Conservation (phyloP, 2,329 filamentous ascomycete species). For the Fusarium setosum region DNA sequence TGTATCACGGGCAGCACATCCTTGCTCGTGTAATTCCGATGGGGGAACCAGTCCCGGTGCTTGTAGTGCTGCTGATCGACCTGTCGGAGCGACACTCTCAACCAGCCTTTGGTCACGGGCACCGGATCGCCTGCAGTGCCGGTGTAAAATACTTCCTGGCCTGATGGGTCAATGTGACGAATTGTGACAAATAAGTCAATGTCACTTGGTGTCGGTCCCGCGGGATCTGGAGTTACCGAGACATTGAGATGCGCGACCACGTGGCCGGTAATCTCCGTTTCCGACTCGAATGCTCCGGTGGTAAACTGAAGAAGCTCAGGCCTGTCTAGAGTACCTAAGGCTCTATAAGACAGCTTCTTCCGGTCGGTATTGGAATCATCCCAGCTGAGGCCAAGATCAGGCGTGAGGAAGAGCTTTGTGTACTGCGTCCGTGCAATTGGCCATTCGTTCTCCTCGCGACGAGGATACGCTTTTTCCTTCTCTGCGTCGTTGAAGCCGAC, state of each 20-base stretch:
- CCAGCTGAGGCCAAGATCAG: conserved; percentile 52
- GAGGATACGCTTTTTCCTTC: conserved; percentile 65
- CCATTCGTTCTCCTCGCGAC: conserved; percentile 72
- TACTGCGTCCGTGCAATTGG: conserved; percentile 75
- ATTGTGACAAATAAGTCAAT: conserved; percentile 74
- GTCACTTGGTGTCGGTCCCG: conserved; percentile 53
- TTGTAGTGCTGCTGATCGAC: conserved; percentile 61
- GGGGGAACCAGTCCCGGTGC: conserved; percentile 65
- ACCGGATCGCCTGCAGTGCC: conserved; percentile 73
- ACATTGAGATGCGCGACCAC: conserved; percentile 73
- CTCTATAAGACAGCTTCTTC: conserved; percentile 65
- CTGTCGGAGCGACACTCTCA: conserved; percentile 67
- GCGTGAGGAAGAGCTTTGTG: conserved; percentile 68
- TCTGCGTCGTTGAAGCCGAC: conserved; percentile 74
- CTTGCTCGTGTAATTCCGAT: conserved; percentile 65
- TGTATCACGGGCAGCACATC: conserved; percentile 66
- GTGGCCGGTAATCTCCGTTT: conserved; percentile 78
- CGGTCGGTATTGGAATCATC: conserved; percentile 22
- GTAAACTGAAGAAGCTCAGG: conserved; percentile 68
- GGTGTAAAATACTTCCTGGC: conserved; percentile 71
- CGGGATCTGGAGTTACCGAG: conserved; percentile 67
- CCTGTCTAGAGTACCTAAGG: conserved; percentile 66
- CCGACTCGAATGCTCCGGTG: conserved; percentile 66
- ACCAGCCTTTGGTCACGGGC: conserved; percentile 73
- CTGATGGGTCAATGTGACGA: conserved; percentile 64